A percentile compares a stretch with the other conserved stretches of the same genome.
Evolutionary conservation across 192 early-diverging fungal species (phyloP).

Genomic region (Martensiomyces pterosporus): DNA sequence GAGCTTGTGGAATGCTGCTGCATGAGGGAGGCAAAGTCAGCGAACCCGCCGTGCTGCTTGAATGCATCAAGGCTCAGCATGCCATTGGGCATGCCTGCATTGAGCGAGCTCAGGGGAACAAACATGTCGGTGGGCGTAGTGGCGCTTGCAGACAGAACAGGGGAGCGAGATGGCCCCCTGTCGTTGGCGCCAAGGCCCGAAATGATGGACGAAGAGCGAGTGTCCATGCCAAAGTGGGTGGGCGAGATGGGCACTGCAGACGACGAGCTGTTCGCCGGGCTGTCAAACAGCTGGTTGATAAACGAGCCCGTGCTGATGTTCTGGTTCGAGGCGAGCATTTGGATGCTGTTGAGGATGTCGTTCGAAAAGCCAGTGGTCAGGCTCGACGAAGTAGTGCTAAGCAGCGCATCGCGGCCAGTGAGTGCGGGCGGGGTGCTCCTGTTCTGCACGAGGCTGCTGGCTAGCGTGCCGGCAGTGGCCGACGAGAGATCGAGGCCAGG

Average conservation of each 20-base stretch:
- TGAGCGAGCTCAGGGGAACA: conserved; percentile 24
- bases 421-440: conserved; percentile 3
- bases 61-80: conserved; percentile 28
- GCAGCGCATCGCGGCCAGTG: conserved; percentile 10
- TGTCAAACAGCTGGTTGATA: conserved; percentile 25
- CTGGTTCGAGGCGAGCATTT: conserved; percentile 43
- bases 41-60: conserved; percentile 20
- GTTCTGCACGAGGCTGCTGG: conserved; percentile 9
- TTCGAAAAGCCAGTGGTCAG: conserved; percentile 16
- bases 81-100: not conserved
- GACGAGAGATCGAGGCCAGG: conserved; percentile 12
- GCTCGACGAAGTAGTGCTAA: conserved; percentile 6
- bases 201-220: not conserved
- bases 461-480: conserved; percentile 5
- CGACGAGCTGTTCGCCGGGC: not conserved
- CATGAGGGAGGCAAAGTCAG: conserved; percentile 26
- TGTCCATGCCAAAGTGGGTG: not conserved
- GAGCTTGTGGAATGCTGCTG: conserved; percentile 12
- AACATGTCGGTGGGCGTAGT: conserved; percentile 39
- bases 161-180: conserved; percentile 9
- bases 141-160: conserved; percentile 2
- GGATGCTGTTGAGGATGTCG: conserved; percentile 33
- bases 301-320: conserved; percentile 47
- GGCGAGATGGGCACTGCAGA: conserved; percentile 13
- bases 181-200: not conserved